Evolutionary conservation across 345 rosid species (phyloP).

Genomic region (Syzygium aromaticum): DNA sequence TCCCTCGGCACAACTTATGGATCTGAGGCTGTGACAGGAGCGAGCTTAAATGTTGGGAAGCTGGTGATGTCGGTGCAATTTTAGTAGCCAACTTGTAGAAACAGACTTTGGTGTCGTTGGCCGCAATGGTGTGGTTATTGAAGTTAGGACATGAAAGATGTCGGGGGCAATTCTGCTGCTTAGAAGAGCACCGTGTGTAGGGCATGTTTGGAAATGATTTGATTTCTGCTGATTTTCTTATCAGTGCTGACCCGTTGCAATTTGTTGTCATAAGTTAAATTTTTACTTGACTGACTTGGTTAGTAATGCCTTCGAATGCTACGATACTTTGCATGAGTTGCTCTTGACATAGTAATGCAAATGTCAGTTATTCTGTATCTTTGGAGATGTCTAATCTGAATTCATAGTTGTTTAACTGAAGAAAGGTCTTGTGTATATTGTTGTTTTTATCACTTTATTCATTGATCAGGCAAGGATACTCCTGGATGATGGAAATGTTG

Average conservation of each 20-base stretch:
- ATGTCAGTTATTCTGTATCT: background rate
- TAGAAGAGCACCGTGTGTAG: background rate
- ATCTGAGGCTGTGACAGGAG: background rate
- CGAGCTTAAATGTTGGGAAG: background rate
- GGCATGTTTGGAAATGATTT: background rate
- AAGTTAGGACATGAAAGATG: background rate
- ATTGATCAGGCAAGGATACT: conserved; percentile 77
- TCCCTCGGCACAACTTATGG: background rate
- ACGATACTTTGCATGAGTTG: background rate
- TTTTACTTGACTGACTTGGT: background rate
- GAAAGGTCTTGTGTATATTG: background rate
- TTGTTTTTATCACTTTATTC: conserved; percentile 1
- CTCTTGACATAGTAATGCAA: background rate
- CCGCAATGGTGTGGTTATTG: background rate
- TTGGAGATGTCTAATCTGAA: background rate
- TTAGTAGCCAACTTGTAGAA: background rate
- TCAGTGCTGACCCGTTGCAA: background rate
- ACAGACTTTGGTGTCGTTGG: background rate
- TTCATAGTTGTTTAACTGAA: background rate
- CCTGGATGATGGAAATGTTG: conserved; percentile 46
- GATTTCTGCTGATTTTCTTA: background rate
- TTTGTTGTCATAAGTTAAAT: background rate
- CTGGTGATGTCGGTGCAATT: background rate
- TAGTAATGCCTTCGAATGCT: background rate
- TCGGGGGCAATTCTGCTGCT: background rate